These are phyloP conservation scores for Xylaria nigripes DNA, from an alignment of 495 filamentous ascomycete species.

Conservation along the genomic window DNA sequence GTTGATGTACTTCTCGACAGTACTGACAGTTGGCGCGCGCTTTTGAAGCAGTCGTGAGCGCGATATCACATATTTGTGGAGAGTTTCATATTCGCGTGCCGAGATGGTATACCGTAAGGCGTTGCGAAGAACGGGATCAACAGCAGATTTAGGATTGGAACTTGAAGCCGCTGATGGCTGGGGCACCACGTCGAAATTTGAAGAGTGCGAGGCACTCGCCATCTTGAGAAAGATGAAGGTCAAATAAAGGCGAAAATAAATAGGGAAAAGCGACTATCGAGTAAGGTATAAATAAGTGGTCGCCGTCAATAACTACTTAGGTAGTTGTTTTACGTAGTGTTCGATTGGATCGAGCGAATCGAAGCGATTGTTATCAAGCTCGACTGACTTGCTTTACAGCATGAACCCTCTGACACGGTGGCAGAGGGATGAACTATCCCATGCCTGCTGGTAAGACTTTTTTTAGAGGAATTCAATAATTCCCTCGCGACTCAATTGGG, in stretches of 20 bases:
- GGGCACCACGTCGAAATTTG: conserved; percentile 10
- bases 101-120: conserved; percentile 76
- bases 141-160: conserved; percentile 30
- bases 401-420: not conserved
- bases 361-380: not conserved
- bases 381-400: not conserved
- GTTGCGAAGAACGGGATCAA: conserved; percentile 63
- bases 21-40: conserved; percentile 48
- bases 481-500: not conserved
- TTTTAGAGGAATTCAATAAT: not conserved
- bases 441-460: not conserved
- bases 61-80: conserved; percentile 70
- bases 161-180: conserved; percentile 17
- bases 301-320: not conserved
- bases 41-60: conserved; percentile 53
- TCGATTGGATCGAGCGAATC: not conserved
- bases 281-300: no score
- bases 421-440: not conserved
- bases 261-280: no score
- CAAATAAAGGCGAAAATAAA: not conserved
- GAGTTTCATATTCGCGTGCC: conserved; percentile 71
- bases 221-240: conserved; percentile 10
- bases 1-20: conserved; percentile 42
- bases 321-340: no score
- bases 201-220: conserved; percentile 23